Percentiles rank a stretch among this genome's conserved stretches.
These are phyloP conservation scores for Penicillium soppii DNA, from an alignment of 495 filamentous ascomycete genomes.

Conservation along the genomic window DNA sequence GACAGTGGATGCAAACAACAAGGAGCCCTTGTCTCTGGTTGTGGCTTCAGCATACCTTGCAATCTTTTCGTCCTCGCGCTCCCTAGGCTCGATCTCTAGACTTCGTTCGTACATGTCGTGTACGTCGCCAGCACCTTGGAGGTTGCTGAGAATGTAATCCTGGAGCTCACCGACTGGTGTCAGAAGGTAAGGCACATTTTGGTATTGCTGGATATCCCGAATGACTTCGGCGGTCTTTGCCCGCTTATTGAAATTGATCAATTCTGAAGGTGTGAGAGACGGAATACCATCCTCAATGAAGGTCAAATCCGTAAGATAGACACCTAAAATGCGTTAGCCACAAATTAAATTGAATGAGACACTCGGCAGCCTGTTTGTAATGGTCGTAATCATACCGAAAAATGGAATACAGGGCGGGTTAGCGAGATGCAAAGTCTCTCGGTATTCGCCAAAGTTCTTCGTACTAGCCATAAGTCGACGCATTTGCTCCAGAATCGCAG, in stretches of 20 bases:
- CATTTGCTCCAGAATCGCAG: slow-evolving; percentile 80
- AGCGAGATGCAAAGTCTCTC: slow-evolving; percentile 85
- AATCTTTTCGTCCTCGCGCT: slow-evolving; percentile 94
- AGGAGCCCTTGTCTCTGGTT: slow-evolving; percentile 36
- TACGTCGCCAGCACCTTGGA: slow-evolving; percentile 90
- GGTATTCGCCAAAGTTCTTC: slow-evolving; percentile 97
- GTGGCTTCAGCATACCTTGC: slow-evolving; percentile 60
- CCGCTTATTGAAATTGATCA: slow-evolving; percentile 98
- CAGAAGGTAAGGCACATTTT: slow-evolving; percentile 90
- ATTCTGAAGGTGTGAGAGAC: slow-evolving; percentile 86
- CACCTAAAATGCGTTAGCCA: slow-evolving; percentile 56
- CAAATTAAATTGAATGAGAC: neutral
- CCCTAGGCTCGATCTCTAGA: slow-evolving; percentile 86
- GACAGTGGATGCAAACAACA: slow-evolving; percentile 37
- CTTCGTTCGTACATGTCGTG: slow-evolving; percentile 99
- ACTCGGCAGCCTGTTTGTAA: neutral
- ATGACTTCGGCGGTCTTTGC: slow-evolving; percentile 98
- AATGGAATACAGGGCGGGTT: slow-evolving; percentile 98
- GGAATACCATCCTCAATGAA: slow-evolving; percentile 99
- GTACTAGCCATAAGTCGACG: slow-evolving; percentile 94
- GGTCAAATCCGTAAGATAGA: slow-evolving; percentile 95
- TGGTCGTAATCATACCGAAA: slow-evolving; percentile 66
- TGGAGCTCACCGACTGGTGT: slow-evolving; percentile 88
- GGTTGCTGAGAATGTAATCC: slow-evolving; percentile 94
- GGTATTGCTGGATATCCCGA: slow-evolving; percentile 96